Evolutionary conservation across 1,284 basidiomycete species (phyloP).

Genomic region (Sporisorium iseilematis-ciliati): DNA sequence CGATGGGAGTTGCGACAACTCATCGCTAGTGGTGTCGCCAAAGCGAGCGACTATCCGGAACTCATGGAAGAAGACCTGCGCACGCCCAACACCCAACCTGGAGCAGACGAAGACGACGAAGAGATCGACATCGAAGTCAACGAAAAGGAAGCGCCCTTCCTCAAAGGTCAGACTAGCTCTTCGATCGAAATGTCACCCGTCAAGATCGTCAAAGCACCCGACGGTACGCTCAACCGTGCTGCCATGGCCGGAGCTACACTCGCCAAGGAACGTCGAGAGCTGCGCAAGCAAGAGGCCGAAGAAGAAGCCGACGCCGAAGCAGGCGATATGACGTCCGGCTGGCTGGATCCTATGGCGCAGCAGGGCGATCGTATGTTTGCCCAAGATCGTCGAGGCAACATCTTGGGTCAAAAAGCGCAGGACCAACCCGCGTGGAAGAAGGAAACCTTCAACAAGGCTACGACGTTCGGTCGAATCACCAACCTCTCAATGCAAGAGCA

Average conservation of each 20-base stretch:
- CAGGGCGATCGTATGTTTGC: constrained; percentile 89
- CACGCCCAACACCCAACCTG: constrained; percentile 56
- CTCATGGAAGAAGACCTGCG: constrained; percentile 78
- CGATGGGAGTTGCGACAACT: constrained; percentile 99
- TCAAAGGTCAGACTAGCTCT: constrained; percentile 93
- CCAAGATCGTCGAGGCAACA: constrained; percentile 86
- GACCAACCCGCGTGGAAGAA: constrained; percentile 92
- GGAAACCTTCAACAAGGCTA: constrained; percentile 94
- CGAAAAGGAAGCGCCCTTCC: constrained; percentile 96
- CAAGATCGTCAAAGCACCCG: constrained; percentile 82
- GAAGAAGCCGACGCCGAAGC: constrained; percentile 93
- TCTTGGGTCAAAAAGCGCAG: constrained; percentile 83
- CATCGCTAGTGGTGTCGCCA: constrained; percentile 92
- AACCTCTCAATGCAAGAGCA: constrained; percentile 92
- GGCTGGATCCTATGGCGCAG: constrained; percentile 98
- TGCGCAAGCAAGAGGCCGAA: constrained; percentile 92
- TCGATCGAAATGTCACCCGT: constrained; percentile 96
- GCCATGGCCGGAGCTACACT: constrained; percentile 91
- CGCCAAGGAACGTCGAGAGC: constrained; percentile 92
- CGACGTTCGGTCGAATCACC: constrained; percentile 93
- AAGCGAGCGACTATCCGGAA: constrained; percentile 94
- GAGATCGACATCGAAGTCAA: constrained; percentile 97
- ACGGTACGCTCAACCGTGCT: constrained; percentile 83
- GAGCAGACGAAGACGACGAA: constrained; percentile 60
- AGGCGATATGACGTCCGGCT: constrained; percentile 91